Evolutionary conservation across 495 filamentous ascomycete species (phyloP), one percentile per base, ranked within the genome.

Genomic region (Aspergillus homomorphus): DNA sequence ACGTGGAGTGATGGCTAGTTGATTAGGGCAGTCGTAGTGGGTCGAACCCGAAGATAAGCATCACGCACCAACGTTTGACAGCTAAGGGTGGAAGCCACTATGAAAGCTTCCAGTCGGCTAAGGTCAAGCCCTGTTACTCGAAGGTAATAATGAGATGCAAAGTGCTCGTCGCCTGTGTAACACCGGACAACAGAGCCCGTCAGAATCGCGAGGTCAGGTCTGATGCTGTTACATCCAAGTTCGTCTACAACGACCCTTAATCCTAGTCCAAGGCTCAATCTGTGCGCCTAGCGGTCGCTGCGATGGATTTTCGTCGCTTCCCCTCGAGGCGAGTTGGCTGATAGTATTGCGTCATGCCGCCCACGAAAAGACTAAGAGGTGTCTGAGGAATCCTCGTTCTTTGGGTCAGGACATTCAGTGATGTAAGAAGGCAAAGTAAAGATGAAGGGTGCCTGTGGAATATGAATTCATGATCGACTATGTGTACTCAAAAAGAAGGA

Each of bases 401-500:
- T 16, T 51, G 48, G 48, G 24, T 51, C 48, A 18, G 46, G 48
- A 10, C 23, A 33, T 6, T 30, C 48, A 26, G 48, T 45, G 54
- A 45, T 56, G 43, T 38, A 56, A 48, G 21, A 12, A 10, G 53
- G 42, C 41, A 15, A 22, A 82, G 81, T 9, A 70, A 53, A 65
- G 84, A 80, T 81, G 82, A 85, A 3, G 81, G 74, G 63, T 16
- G 18, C n/a, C 23, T 30, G 14, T 51, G 5, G 19, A 20, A 24
- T 23, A 21, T 21, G 20, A 15, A n/a, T 28, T 28, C 9, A 51
- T 51, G 24, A 51, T 28, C 16, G 48, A 51, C 21, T 48, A 21
- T 8, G 18, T 46, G 8, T 1, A 2, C 2, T 8, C 8, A 43
- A 12, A 43, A 23, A 21, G 1, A 46, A 82, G 66, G 33, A 38